Evolutionary conservation across 345 rosid genomes (phyloP), one percentile per base, ranked within the genome.

Genomic region (Corchorus capsularis): DNA sequence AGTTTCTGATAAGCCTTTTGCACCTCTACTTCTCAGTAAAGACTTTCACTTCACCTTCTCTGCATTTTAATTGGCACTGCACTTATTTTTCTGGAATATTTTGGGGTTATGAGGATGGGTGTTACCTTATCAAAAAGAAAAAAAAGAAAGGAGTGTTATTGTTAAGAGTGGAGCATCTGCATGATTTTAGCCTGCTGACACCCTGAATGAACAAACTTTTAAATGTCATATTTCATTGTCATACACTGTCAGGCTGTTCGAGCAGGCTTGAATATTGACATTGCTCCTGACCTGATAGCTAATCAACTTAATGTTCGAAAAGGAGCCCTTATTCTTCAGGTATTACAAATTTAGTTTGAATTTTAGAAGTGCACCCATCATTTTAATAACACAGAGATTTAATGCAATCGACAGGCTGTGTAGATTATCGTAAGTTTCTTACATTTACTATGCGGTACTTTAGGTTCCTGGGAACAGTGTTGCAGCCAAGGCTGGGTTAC

Each of bases 291-390:
- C 79, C 79, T 83, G 71, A 83, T 92, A 69, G 94, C 99, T 79
- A 91, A 89, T 83, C 99, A 95, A 78, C 94, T 93, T 59, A 95
- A 93, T 79, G 98, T 95, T 80, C 89, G 92, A 32, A 93, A 85
- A 78, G 99, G 98, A 72, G 98, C 94, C 79, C 96, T 95, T 76
- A 78, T 95, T 16, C 88, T 95, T 80, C 90, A 86, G 94, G 99
- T 91, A 83, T 75, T 8, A 3, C 57, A 27, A 20, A 53, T 41
- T 59, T 22, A 9, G 69, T 15, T 50, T 6, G 20, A 37, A 37
- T 15, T 35, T 43, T 53, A 19, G 35, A 45, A 69, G 14, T 27
- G 32, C 66, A 22, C 55, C 73, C 9, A 61, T 63, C 72, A 60
- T 52, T 20, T 14, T 8, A 35, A 5, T n/a, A 17, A 69, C 5